These are phyloP conservation scores for Ophiostoma pallidulum DNA, from an alignment of 2,329 filamentous ascomycete genomes.

Conservation along the genomic window DNA sequence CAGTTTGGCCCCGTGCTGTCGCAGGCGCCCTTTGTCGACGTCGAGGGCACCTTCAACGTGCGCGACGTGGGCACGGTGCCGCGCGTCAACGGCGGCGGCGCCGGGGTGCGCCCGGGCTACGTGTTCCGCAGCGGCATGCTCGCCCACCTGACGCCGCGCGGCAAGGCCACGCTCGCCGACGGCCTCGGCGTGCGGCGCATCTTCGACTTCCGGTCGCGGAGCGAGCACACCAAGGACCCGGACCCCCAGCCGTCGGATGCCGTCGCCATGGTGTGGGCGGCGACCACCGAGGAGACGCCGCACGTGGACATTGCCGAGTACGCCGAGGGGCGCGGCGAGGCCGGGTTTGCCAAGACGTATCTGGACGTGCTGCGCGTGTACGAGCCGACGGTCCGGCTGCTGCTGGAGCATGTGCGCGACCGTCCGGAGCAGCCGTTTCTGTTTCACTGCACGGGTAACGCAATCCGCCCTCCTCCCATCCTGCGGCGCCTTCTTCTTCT, in stretches of 20 bases:
- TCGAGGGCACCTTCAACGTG: conserved; percentile 41
- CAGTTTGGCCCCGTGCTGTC: conserved; percentile 28
- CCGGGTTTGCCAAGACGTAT: conserved; percentile 38
- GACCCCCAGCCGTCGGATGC: conserved; percentile 36
- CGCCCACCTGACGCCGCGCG: conserved; percentile 25
- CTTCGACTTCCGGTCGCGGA: conserved; percentile 41
- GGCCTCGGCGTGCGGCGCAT: conserved; percentile 33
- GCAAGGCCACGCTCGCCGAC: conserved; percentile 27
- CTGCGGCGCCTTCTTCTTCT: not conserved
- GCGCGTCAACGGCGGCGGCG: not conserved
- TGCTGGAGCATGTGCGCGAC: conserved; percentile 41
- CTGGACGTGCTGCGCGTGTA: conserved; percentile 36
- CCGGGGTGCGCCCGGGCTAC: conserved; percentile 29
- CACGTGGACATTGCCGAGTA: conserved; percentile 32
- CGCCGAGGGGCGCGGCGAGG: conserved; percentile 34
- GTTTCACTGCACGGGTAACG: conserved; percentile 48
- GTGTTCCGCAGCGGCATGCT: conserved; percentile 40
- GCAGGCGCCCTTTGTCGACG: conserved; percentile 36
- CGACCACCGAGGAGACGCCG: conserved; percentile 28
- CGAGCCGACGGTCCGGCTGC: conserved; percentile 30
- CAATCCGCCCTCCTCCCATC: conserved; percentile 17
- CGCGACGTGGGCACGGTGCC: conserved; percentile 40
- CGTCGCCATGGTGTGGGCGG: conserved; percentile 34
- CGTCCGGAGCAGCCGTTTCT: conserved; percentile 35
- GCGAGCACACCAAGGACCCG: conserved; percentile 33